Base-by-base conservation (phyloP, 1,284 basidiomycete genomes). In the Cryptococcus wingfieldii region DNA sequence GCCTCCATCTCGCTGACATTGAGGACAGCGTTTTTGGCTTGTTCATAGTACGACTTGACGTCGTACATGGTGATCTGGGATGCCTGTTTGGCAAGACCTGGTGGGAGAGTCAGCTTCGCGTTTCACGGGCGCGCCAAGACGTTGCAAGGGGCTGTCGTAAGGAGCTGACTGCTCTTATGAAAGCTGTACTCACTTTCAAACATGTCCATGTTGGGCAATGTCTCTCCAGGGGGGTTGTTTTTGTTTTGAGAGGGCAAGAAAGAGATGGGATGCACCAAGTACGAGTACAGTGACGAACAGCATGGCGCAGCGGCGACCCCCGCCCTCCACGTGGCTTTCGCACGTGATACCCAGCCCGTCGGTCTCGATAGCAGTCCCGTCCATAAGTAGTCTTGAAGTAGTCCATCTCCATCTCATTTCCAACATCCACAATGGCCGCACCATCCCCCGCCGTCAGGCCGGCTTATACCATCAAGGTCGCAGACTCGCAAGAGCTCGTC, bases 1-100 rank as follows among this genome's bases (percentile, higher is more conserved):
- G 87, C 90, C 77, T 99, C 96, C 84, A 92, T 96, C 79, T 98
- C 95, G 56, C 88, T 90, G 59, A 97, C 82, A 79, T 98, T 98
- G 65, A 98, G 82, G 16, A 97, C 94, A 63, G 70, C 67, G 58
- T 78, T 78, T 67, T 79, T 79, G 42, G 79, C 92, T 84, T 94
- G 90, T 68, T 87, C 91, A 80, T 94, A 94, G 83, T 90, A 88
- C 67, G 83, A 84, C 80, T 94, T 96, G 76, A 97, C 82, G 75
- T 97, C 92, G 78, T 97, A 97, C 72, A 96, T 78, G 2, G 76
- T 74, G 43, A 77, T 58, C 58, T 77, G 71, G 31, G 70, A 72
- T 47, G 76, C 76, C 70, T 77, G 69, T 56, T 75, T 74, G 64
- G 76, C 72, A 56, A 77, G 63, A 52, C 55, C 76, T 77, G 65